phyloP scores from a whole-genome alignment of 2,329 filamentous ascomycete species.

The Fusarium anthophilum region DNA sequence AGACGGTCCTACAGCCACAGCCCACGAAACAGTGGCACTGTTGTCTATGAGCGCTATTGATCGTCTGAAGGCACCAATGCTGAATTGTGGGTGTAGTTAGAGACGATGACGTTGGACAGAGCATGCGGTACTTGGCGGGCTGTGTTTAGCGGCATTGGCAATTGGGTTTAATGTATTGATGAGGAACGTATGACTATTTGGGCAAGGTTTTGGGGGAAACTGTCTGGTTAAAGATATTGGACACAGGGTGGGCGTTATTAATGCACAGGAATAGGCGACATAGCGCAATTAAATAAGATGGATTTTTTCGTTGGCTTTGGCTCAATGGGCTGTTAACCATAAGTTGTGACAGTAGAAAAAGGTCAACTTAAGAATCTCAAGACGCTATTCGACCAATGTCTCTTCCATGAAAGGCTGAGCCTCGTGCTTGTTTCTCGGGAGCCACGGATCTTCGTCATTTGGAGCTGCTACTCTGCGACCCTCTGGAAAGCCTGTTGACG shows the following conservation, averaged over 20 bases:
- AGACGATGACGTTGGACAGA: slow-evolving; percentile 25
- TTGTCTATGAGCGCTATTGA: slow-evolving; percentile 35
- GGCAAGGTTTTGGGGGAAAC: not conserved
- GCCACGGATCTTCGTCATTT: slow-evolving; percentile 21
- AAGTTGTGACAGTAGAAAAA: not conserved
- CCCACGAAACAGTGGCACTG: slow-evolving; percentile 55
- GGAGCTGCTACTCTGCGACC: not conserved
- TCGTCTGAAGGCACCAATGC: not conserved
- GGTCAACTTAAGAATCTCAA: not conserved
- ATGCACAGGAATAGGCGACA: not conserved
- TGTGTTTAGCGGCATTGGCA: slow-evolving; percentile 30
- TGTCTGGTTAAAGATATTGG: slow-evolving; percentile 1
- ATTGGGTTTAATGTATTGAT: slow-evolving; percentile 20
- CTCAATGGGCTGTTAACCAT: not conserved
- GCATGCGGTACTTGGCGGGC: slow-evolving; percentile 13
- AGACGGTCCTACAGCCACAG: slow-evolving; percentile 51
- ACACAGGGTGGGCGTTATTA: slow-evolving; percentile 23
- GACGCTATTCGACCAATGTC: slow-evolving; percentile 1
- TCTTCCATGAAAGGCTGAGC: not conserved
- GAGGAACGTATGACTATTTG: slow-evolving; percentile 8
- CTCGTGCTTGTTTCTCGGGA: slow-evolving; percentile 9
- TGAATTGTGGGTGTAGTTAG: not conserved
- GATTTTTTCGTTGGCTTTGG: not conserved
- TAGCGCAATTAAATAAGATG: not conserved
- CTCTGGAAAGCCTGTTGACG: slow-evolving; percentile 16